Evolutionary conservation across 257 asterid species (phyloP), one percentile per base, ranked within the genome.

Genomic region (Capsicum baccatum): DNA sequence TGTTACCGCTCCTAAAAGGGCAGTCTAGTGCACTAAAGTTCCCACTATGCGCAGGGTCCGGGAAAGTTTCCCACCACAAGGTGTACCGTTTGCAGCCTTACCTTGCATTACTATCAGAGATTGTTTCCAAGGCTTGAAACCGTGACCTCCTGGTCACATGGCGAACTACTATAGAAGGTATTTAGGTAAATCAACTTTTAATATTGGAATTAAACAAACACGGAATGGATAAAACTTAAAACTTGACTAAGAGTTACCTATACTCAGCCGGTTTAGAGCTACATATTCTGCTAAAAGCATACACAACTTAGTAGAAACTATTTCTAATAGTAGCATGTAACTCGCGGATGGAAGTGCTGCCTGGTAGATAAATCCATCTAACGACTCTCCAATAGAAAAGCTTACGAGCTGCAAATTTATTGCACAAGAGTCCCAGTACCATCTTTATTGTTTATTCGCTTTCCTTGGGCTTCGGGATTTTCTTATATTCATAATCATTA

Each of bases 401-500:
- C 67, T 14, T 26, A 76, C 6, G 26, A 80, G 81, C 64, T 67
- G 62, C 83, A 48, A 86, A 83, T 62, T 69, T 58, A 54, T 54
- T 50, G 52, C 55, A 35, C 56, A 44, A 7, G 21, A 62, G 84
- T 73, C 86, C 59, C n/a, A 50, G 79, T 50, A 39, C 80, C 70
- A 58, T 62, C 55, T 57, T 42, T 60, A 82, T 85, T 62, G 44
- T 86, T 93, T 91, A 89, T 83, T 84, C 48, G 86, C 79, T 84
- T 84, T 90, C 97, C 14, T 86, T 87, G 35, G 87, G 97, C 92
- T 87, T 96, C 48, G 98, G 97, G 82, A 96, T 88, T 89, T 89
- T 96, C 91, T 94, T 96, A 93, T 93, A 96, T 84, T 96, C 98
- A 48, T 93, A 96, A 55, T 90, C 88, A 62, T 96, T 90, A 73